Evolutionary conservation across 768 basidiomycete species (phyloP).

Genomic region (Sistotremastrum suecicum): DNA sequence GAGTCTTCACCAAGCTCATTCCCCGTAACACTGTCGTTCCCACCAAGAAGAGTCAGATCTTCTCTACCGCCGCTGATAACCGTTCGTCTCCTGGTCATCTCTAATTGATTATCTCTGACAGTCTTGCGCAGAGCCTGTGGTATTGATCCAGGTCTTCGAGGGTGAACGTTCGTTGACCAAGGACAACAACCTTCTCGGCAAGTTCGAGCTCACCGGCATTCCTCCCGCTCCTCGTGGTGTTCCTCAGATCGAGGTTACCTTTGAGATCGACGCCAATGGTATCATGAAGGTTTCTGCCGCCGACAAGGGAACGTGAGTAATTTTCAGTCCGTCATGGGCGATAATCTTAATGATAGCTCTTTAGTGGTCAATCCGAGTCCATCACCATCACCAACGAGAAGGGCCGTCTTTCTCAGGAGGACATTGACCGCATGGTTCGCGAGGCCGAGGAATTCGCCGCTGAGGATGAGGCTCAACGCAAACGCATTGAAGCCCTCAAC

Average conservation of each 20-base stretch:
- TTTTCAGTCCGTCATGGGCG: neutral
- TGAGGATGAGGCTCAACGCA: conserved; percentile 66
- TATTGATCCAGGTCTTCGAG: conserved; percentile 94
- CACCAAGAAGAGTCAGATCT: conserved; percentile 87
- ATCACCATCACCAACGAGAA: conserved; percentile 96
- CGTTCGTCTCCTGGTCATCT: conserved; percentile 13
- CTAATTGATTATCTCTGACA: conserved; percentile 78
- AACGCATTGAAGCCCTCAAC: conserved; percentile 79
- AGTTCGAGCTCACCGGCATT: conserved; percentile 86
- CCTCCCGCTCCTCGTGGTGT: conserved; percentile 94
- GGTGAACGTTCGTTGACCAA: conserved; percentile 95
- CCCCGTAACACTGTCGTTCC: conserved; percentile 97
- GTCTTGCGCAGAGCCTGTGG: conserved; percentile 61
- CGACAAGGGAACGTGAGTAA: conserved; percentile 77
- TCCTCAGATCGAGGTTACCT: conserved; percentile 94
- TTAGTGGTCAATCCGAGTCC: conserved; percentile 69
- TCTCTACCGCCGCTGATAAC: conserved; percentile 11
- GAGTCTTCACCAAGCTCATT: conserved; percentile 96
- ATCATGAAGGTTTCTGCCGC: conserved; percentile 89
- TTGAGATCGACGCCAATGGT: conserved; percentile 91
- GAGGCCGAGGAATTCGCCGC: conserved; percentile 86
- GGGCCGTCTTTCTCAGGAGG: conserved; percentile 77
- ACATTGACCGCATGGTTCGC: conserved; percentile 91
- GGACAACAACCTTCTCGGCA: conserved; percentile 97
- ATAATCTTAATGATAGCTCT: neutral